Evolutionary conservation across 2,329 filamentous ascomycete species (phyloP), one percentile per base, ranked within the genome.

Genomic region (Ceratocystiopsis brevicomis): DNA sequence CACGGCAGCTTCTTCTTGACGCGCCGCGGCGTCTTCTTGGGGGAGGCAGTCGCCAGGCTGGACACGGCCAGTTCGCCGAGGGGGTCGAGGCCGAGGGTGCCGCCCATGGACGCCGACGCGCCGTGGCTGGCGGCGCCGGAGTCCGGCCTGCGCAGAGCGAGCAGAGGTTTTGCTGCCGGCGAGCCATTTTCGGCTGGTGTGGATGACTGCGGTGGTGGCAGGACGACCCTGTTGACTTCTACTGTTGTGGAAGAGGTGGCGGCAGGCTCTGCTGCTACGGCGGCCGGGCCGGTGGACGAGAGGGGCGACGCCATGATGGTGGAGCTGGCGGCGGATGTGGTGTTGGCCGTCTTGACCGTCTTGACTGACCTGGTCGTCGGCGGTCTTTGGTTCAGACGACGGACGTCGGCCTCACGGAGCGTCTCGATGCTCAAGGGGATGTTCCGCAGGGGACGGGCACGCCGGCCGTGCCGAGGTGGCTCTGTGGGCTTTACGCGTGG

Each of bases 1-100:
- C 81, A 86, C 39, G 70, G 68, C 3, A 87, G 66, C 60, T 78
- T 83, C 57, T 81, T 86, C 61, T 71, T 82, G 9, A 72, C 49
- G 13, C 73, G 63, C n/a, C 73, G 72, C 6, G 71, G 71, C 39
- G 61, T 57, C 47, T 64, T 65, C 17, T 45, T 52, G 11, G 53
- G 50, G 15, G 56, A 56, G 25, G 25, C 25, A 14, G 57, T 55
- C 8, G 56, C 15, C 10, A 33, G 30, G 18, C 40, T 43, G n/a
- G 42, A 40, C 15, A 44, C 42, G n/a, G 45, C 30, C 15, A 41
- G 18, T 21, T 46, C 46, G 16, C 42, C 39, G 0, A 44, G 19
- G 1, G 46, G 46, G 12, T 46, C 43, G 3, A 45, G 32, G 14
- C 40, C 35, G 8, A 41, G 19, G 15, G 25, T 17, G 39, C 13